Conservation (phyloP, 2,329 filamentous ascomycete genomes). For the Pyrenophora tritici-repentis region DNA sequence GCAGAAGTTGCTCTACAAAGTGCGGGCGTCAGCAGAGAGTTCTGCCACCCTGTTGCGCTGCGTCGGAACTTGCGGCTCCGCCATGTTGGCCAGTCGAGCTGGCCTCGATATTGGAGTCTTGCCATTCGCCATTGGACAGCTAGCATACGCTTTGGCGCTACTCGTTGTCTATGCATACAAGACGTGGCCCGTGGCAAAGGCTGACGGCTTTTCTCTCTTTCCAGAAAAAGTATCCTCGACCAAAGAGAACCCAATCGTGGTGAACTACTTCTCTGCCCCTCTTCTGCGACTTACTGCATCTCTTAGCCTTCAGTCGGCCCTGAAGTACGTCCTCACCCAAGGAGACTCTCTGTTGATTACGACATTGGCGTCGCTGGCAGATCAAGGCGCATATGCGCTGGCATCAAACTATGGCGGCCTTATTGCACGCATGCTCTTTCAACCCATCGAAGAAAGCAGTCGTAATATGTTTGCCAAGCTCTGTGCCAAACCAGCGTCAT, state of each 20-base stretch:
- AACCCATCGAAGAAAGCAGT: slow-evolving; percentile 92
- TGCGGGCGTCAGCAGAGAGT: slow-evolving; percentile 83
- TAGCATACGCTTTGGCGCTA: slow-evolving; percentile 73
- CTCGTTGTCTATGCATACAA: slow-evolving; percentile 71
- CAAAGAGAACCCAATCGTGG: slow-evolving; percentile 22
- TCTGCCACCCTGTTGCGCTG: slow-evolving; percentile 79
- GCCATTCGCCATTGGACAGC: slow-evolving; percentile 86
- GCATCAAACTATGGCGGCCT: slow-evolving; percentile 92
- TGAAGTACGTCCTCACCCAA: slow-evolving; percentile 94
- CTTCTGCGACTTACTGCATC: slow-evolving; percentile 77
- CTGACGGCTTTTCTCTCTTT: slow-evolving; percentile 71
- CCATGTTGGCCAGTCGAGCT: slow-evolving; percentile 64
- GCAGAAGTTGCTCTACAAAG: slow-evolving; percentile 76
- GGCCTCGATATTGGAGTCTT: slow-evolving; percentile 71
- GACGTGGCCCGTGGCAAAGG: slow-evolving; percentile 61
- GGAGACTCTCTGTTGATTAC: slow-evolving; percentile 90
- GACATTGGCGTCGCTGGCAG: slow-evolving; percentile 72
- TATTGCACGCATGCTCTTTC: slow-evolving; percentile 85
- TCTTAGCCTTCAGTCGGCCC: slow-evolving; percentile 82
- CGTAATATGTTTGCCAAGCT: slow-evolving; percentile 87
- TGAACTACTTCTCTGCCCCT: slow-evolving; percentile 64
- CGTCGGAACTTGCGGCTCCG: slow-evolving; percentile 71
- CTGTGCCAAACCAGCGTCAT: slow-evolving; percentile 54
- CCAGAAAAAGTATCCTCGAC: slow-evolving; percentile 51
- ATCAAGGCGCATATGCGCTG: slow-evolving; percentile 90